Evolutionary conservation across 768 basidiomycete species (phyloP), one percentile per base, ranked within the genome.

Genomic region (Lenzites betulinus): DNA sequence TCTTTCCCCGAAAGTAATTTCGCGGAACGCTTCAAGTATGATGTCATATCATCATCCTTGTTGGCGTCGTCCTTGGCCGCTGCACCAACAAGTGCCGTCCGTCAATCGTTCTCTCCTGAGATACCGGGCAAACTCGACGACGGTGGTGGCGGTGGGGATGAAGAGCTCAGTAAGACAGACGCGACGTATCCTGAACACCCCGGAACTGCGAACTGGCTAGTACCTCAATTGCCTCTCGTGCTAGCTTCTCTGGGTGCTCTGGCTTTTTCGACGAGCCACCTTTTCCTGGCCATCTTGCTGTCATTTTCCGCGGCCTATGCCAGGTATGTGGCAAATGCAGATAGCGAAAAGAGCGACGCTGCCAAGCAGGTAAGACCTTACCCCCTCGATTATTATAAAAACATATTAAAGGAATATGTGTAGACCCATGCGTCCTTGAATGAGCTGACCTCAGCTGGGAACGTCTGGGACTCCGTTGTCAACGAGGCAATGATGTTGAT

Each of bases 11-110:
- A 64, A 3, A 81, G 74, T 62, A 78, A 81, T 20, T 89, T 91
- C 66, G 82, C 84, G 9, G 90, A 93, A 73, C 87, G 82, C 42
- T 92, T 93, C 83, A 92, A 92, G 71, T 92, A 92, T 79, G 84
- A 83, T 60, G 83, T 92, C 3, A 91, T 92, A 60, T 90, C 90
- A 3, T 92, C 90, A 2, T 85, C 89, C 8, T 77, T 92, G 9
- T 79, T 92, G n/a, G 83, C 88, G 3, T 71, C 83, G 2, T 76
- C 83, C 53, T 76, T 86, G 57, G 67, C 85, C 57, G 67, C 85
- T 7, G 57, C 70, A 30, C 73, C 81, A n/a, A 30, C 63, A 13
- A 58, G 51, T 36, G 57, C 62, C 2, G 50, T 42, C 2, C 67
- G 66, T 9, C 69, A 62, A 15, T 39, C 65, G 15, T 65, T 70